A percentile compares a stretch with the other conserved stretches of the same genome.
These are phyloP conservation scores for Cinchona pubescens DNA, from an alignment of 257 asterid species.

Conservation along the genomic window DNA sequence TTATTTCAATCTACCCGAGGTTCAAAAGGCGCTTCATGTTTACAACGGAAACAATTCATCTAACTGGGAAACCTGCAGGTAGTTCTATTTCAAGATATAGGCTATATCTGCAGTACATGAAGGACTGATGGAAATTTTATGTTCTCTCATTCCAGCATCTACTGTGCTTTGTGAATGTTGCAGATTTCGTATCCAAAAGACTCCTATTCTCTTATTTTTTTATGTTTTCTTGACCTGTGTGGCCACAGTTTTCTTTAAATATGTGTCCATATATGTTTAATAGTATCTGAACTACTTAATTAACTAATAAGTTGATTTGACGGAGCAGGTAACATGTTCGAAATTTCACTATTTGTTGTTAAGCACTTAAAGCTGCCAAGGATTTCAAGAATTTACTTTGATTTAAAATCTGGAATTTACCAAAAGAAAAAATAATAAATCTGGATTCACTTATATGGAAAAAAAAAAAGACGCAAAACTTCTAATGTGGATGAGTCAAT, in stretches of 20 bases:
- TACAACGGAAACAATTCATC: constrained; percentile 35
- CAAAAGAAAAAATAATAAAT: no score
- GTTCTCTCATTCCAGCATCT: background rate
- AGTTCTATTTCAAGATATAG: constrained; percentile 12
- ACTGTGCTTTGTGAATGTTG: background rate
- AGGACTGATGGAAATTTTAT: background rate
- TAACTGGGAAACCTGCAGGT: constrained; percentile 91
- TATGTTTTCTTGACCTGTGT: background rate
- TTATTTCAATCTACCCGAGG: constrained; percentile 94
- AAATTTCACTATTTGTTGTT: background rate
- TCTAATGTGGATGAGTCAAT: background rate
- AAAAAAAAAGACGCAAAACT: background rate
- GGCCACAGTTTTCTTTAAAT: background rate
- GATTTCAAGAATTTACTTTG: background rate
- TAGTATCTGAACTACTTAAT: background rate
- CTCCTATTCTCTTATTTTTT: background rate
- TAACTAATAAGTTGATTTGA: background rate
- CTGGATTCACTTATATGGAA: background rate
- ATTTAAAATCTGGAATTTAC: background rate
- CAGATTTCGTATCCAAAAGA: background rate
- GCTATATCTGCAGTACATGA: background rate
- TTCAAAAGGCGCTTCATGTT: constrained; percentile 87
- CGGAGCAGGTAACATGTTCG: background rate
- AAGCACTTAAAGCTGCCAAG: background rate
- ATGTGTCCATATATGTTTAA: background rate